phyloP scores from a whole-genome alignment of 208 protist genomes.

The Strigomonas galati region DNA sequence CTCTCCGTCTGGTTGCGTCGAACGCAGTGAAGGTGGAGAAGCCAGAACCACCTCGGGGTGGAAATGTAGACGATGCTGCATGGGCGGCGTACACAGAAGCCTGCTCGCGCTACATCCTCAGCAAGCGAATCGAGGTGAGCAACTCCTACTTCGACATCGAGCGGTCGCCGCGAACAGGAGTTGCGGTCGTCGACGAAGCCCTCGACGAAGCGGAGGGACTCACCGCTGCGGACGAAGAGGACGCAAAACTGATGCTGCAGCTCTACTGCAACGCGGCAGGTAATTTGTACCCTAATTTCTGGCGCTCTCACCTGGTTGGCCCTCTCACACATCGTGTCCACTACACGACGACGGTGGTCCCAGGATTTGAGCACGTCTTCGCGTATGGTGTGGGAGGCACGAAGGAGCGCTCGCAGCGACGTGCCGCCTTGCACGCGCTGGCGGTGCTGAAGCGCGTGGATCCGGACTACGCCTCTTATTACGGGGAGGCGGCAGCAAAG shows the following conservation, averaged over 20 bases:
- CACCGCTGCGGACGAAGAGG: conserved; percentile 25
- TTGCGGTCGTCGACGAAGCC: conserved; percentile 51
- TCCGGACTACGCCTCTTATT: conserved; percentile 40
- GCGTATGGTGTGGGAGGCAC: conserved; percentile 65
- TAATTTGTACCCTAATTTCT: conserved; percentile 27
- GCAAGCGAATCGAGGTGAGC: conserved; percentile 30
- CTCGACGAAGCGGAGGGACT: conserved; percentile 53
- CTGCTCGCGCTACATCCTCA: conserved; percentile 56
- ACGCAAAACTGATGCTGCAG: conserved; percentile 40
- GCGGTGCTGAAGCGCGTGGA: conserved; percentile 73
- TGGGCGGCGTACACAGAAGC: conserved; percentile 70
- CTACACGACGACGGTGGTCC: conserved; percentile 51
- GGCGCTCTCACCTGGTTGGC: conserved; percentile 44
- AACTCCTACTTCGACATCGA: conserved; percentile 63
- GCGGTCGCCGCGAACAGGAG: conserved; percentile 60
- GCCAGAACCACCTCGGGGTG: background rate
- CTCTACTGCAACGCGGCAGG: conserved; percentile 38
- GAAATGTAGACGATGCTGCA: background rate
- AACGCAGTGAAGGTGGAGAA: background rate
- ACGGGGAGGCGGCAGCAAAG: background rate
- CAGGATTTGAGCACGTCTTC: conserved; percentile 52
- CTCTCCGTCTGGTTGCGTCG: background rate
- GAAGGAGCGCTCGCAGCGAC: conserved; percentile 47
- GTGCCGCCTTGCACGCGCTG: conserved; percentile 78
- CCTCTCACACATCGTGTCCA: conserved; percentile 46